These are phyloP conservation scores for Colletotrichum magnum DNA, from an alignment of 2,329 filamentous ascomycete genomes.

Conservation along the genomic window DNA sequence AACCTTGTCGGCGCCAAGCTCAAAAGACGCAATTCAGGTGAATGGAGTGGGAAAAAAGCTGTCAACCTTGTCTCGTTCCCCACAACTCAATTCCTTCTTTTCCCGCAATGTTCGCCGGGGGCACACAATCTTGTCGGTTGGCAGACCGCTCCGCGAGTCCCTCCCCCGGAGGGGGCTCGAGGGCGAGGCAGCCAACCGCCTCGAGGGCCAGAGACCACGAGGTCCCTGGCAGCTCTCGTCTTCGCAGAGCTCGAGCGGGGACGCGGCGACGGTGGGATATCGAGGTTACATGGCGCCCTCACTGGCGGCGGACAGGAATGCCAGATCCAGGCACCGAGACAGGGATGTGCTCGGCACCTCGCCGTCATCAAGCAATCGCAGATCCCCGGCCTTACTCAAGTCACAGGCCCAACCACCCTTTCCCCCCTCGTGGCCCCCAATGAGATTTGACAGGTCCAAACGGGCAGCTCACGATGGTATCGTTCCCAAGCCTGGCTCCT, in stretches of 20 bases:
- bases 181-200: not conserved
- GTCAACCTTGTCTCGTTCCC: not conserved
- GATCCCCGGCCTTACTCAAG: not conserved
- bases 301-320: constrained; percentile 37
- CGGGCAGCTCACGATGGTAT: constrained; percentile 17
- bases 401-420: constrained; percentile 20
- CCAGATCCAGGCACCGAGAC: constrained; percentile 31
- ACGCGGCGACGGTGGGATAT: constrained; percentile 13
- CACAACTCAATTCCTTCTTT: constrained; percentile 19
- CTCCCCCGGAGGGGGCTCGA: not conserved
- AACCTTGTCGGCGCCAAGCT: not conserved
- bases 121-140: not conserved
- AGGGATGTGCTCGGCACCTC: constrained; percentile 36
- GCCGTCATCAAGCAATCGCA: not conserved
- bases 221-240: constrained; percentile 11
- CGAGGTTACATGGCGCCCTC: constrained; percentile 31
- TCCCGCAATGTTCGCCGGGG: not conserved
- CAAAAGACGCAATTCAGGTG: not conserved
- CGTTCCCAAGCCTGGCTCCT: not conserved
- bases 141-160: constrained; percentile 4
- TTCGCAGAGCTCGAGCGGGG: constrained; percentile 25
- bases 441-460: not conserved
- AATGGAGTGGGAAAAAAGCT: not conserved
- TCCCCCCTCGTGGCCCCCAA: constrained; percentile 24
- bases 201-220: constrained; percentile 6